Conservation (phyloP, 2,329 filamentous ascomycete genomes). For the Didymella sp. region DNA sequence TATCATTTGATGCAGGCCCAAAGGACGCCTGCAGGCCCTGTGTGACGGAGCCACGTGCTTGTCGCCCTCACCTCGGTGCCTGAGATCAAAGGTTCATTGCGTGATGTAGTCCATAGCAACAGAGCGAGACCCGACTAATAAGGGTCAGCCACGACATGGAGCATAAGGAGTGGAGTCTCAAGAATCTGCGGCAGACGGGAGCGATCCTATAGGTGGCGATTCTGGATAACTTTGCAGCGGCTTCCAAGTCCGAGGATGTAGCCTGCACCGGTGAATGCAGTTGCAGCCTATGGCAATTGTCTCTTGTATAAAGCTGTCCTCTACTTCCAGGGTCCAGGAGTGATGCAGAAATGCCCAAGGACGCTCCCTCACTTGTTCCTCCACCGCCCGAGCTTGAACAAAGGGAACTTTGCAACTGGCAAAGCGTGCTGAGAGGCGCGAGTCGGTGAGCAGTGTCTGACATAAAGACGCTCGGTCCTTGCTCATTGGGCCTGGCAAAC, state of each 20-base stretch:
- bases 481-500: conserved; percentile 13
- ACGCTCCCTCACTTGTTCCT: neutral
- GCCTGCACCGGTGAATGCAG: conserved; percentile 26
- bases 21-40: conserved; percentile 19
- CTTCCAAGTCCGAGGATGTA: conserved; percentile 32
- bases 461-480: conserved; percentile 5
- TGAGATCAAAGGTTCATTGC: conserved; percentile 23
- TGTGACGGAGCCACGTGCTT: conserved; percentile 37
- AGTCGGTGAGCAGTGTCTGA: conserved; percentile 35
- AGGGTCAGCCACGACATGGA: conserved; percentile 40
- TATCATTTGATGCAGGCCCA: neutral
- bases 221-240: conserved; percentile 17
- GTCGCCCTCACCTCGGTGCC: conserved; percentile 24
- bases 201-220: conserved; percentile 33
- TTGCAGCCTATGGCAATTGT: conserved; percentile 18
- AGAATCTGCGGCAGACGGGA: conserved; percentile 27
- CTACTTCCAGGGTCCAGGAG: conserved; percentile 15
- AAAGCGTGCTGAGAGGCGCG: conserved; percentile 9
- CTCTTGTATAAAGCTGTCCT: conserved; percentile 19
- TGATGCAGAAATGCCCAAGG: conserved; percentile 40
- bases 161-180: conserved; percentile 22
- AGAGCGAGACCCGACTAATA: conserved; percentile 35
- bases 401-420: neutral
- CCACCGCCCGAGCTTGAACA: conserved; percentile 1
- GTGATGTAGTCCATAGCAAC: conserved; percentile 18